Conservation (phyloP, 306 rosid species). For the Vigna unguiculata region DNA sequence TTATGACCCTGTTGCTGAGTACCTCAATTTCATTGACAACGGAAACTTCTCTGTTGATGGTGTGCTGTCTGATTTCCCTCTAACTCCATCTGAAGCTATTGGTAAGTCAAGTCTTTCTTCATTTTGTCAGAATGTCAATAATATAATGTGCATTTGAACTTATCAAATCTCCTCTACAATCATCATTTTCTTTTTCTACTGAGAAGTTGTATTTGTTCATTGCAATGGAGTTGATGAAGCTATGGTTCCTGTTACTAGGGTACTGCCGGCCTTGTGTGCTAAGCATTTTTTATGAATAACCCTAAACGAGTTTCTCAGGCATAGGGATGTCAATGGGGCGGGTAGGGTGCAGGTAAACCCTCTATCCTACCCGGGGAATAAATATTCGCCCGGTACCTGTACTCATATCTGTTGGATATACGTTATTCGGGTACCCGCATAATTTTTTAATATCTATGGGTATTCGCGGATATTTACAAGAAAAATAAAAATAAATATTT, state of each 20-base stretch:
- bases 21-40: conserved; percentile 70
- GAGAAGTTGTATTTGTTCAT: conserved; percentile 8
- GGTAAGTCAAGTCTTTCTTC: conserved; percentile 54
- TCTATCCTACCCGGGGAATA: too few species aligned
- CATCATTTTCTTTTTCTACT: conserved; percentile 8
- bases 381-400: too few species aligned
- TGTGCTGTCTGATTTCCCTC: conserved; percentile 77
- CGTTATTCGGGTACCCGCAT: too few species aligned
- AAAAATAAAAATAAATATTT: too few species aligned
- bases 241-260: background rate
- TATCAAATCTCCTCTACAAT: conserved; percentile 10
- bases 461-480: too few species aligned
- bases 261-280: background rate
- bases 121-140: background rate
- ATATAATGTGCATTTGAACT: conserved; percentile 13
- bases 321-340: too few species aligned
- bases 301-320: conserved; percentile 20
- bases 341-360: too few species aligned
- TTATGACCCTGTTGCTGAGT: conserved; percentile 80
- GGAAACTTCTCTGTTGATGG: conserved; percentile 84
- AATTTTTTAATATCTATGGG: too few species aligned
- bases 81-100: conserved; percentile 68
- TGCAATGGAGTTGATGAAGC: conserved; percentile 9
- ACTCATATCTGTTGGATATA: too few species aligned
- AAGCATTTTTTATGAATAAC: conserved; percentile 15